Evolutionary conservation across 1,139 yeast genomes (phyloP).

Genomic region (Yamadazyma diddensiae): DNA sequence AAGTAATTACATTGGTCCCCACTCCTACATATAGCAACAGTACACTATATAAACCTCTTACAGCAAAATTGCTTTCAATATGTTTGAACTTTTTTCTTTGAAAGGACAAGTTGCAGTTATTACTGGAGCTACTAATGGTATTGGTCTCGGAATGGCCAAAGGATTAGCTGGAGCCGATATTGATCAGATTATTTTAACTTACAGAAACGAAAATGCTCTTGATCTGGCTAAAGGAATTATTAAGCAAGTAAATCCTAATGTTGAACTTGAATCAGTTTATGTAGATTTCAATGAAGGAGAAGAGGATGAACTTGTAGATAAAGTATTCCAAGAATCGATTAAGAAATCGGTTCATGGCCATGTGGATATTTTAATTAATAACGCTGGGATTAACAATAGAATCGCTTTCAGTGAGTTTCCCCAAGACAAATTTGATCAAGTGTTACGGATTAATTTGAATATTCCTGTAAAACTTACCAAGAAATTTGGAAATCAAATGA

Average conservation of each 20-base stretch:
- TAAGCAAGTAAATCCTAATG: constrained; percentile 14
- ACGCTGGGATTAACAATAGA: constrained; percentile 10
- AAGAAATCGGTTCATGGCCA: constrained; percentile 9
- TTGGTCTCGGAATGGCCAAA: constrained; percentile 31
- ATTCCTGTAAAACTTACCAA: constrained; percentile 5
- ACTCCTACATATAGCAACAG: no score
- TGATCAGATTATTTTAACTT: constrained; percentile 18
- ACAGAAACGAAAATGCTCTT: constrained; percentile 20
- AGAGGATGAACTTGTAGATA: no score
- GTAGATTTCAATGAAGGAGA: constrained; percentile 17
- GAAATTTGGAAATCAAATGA: constrained; percentile 28
- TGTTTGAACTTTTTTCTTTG: constrained; percentile 21
- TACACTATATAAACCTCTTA: no score
- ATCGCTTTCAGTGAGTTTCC: constrained; percentile 4
- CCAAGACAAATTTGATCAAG: constrained; percentile 4
- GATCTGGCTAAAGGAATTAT: constrained; percentile 16
- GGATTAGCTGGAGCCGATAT: constrained; percentile 31
- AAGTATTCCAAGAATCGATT: constrained; percentile 8
- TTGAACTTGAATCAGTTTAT: constrained; percentile 15
- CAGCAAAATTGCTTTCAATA: constrained; percentile 4
- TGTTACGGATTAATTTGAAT: constrained; percentile 4
- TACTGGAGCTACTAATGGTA: constrained; percentile 31
- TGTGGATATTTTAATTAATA: constrained; percentile 7
- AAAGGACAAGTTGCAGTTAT: constrained; percentile 30
- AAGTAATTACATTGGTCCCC: no score